A percentile compares a stretch with the other conserved stretches of the same genome.
Evolutionary conservation across 2,329 filamentous ascomycete genomes (phyloP).

Genomic region (Diaporthe destruens): DNA sequence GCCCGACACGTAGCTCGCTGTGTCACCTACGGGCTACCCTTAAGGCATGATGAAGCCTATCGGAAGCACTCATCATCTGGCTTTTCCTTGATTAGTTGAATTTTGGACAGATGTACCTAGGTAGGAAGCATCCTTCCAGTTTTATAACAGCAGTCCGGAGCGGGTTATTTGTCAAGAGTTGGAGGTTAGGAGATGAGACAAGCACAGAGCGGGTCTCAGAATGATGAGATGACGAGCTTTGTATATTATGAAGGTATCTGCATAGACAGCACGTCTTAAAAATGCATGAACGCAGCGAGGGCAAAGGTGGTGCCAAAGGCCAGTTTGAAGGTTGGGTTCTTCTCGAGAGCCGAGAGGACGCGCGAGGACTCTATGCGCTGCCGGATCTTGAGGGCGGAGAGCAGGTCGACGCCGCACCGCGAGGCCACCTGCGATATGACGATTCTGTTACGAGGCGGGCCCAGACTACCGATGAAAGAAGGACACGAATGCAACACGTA

Average conservation of each 20-base stretch:
- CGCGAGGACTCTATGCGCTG: conserved; percentile 54
- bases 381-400: conserved; percentile 53
- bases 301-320: conserved; percentile 81
- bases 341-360: conserved; percentile 63
- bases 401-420: conserved; percentile 57
- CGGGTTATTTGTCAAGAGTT: background rate
- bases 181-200: background rate
- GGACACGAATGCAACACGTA: background rate
- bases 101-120: background rate
- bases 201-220: background rate
- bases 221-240: conserved; percentile 16
- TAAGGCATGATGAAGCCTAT: no score
- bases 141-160: background rate
- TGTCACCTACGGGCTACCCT: background rate
- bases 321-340: conserved; percentile 73
- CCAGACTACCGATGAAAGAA: background rate
- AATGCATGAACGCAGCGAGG: conserved; percentile 73
- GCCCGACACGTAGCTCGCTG: background rate
- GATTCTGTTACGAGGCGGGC: conserved; percentile 18
- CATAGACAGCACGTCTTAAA: conserved; percentile 46
- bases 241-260: conserved; percentile 28
- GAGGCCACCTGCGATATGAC: conserved; percentile 54
- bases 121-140: background rate
- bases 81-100: background rate
- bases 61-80: background rate